Percentiles rank a stretch among this genome's conserved stretches.
phyloP scores from a whole-genome alignment of 1,284 basidiomycete genomes.

The Hymenochaete sp. region DNA sequence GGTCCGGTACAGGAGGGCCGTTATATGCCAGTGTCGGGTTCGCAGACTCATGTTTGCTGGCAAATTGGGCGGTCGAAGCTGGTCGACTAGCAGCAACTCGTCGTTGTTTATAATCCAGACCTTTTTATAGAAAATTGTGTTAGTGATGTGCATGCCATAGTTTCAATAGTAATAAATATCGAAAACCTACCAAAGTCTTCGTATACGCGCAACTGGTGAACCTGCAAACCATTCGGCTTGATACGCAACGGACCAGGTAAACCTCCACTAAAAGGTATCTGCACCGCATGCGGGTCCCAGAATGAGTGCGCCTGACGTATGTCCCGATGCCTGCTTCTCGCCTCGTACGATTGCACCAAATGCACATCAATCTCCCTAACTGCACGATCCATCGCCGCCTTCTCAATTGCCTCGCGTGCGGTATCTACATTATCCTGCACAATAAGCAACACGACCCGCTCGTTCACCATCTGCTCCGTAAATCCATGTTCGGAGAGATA shows the following conservation, averaged over 20 bases:
- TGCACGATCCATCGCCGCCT: conserved; percentile 96
- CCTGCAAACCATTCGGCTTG: conserved; percentile 74
- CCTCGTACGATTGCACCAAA: conserved; percentile 75
- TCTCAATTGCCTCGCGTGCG: conserved; percentile 92
- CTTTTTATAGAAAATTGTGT: neutral
- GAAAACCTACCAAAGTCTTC: conserved; percentile 84
- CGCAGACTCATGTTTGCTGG: conserved; percentile 36
- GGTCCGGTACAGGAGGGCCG: conserved; percentile 34
- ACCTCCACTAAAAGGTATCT: conserved; percentile 67
- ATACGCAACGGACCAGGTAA: conserved; percentile 89
- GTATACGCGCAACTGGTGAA: conserved; percentile 84
- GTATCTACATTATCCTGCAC: conserved; percentile 93
- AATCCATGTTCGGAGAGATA: conserved; percentile 81
- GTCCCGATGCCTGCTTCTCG: conserved; percentile 83
- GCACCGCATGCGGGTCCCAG: conserved; percentile 75
- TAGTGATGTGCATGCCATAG: neutral
- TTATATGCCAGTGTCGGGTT: conserved; percentile 41
- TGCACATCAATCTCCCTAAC: conserved; percentile 92
- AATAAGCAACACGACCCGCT: conserved; percentile 69
- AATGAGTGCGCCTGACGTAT: conserved; percentile 68
- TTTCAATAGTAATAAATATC: neutral
- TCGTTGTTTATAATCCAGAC: conserved; percentile 48
- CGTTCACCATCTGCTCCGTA: conserved; percentile 66
- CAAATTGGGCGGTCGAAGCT: conserved; percentile 52
- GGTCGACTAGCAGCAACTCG: conserved; percentile 53